Conservation (phyloP, 345 rosid genomes). For the Eucalyptus tenuipes region DNA sequence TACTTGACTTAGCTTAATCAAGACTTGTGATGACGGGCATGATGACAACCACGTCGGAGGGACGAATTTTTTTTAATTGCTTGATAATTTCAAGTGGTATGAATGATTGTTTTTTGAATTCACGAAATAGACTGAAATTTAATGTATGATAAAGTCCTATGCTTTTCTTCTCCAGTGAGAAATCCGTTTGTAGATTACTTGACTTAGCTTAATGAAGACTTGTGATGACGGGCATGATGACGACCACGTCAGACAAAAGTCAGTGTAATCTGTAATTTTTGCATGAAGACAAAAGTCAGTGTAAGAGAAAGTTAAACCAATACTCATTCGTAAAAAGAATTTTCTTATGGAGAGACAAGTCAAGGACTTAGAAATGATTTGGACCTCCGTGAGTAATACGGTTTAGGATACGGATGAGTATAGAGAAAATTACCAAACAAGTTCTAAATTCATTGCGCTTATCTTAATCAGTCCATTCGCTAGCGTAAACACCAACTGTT, state of each 20-base stretch:
- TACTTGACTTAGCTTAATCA: no score
- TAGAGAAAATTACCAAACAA: no score
- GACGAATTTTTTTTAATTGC: no score
- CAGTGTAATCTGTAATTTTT: not conserved
- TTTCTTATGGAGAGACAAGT: not conserved
- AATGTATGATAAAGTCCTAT: no score
- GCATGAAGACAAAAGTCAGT: not conserved
- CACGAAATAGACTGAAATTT: no score
- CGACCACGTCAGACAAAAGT: not conserved
- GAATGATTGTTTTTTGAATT: no score
- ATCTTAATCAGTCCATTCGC: no score
- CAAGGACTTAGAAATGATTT: not conserved
- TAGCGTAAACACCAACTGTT: rapidly evolving
- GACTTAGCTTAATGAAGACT: no score
- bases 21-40: not conserved
- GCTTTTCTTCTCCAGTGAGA: no score
- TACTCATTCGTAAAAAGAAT: not conserved
- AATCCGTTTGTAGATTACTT: no score
- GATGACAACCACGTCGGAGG: not conserved
- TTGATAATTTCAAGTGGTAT: no score
- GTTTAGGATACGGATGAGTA: not conserved
- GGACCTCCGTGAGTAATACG: not conserved
- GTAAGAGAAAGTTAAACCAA: not conserved
- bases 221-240: not conserved
- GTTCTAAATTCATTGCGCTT: rapidly evolving